A percentile compares a stretch with the other conserved stretches of the same genome.
Evolutionary conservation across 2,329 filamentous ascomycete species (phyloP).

Genomic region (Rugonectria rugulosa): DNA sequence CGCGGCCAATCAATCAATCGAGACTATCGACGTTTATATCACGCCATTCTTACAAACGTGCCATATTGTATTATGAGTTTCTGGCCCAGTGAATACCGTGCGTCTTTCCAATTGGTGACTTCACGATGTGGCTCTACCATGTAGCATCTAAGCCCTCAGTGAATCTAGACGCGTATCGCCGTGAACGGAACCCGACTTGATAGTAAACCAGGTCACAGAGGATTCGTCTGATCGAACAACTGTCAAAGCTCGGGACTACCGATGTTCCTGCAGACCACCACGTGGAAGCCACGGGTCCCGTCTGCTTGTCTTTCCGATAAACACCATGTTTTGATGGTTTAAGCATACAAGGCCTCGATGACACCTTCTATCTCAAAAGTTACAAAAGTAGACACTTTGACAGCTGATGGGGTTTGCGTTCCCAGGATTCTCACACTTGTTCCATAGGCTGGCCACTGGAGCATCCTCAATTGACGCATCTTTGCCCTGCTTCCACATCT

Average conservation of each 20-base stretch:
- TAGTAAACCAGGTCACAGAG: neutral
- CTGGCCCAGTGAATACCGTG: too few relatives aligned
- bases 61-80: too few relatives aligned
- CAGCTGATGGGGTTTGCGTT: neutral
- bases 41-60: too few relatives aligned
- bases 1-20: too few relatives aligned
- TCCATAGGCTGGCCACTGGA: conserved; percentile 2
- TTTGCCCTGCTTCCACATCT: neutral
- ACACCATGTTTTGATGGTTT: neutral
- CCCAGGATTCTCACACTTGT: neutral
- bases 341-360: neutral
- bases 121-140: too few relatives aligned
- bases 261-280: neutral
- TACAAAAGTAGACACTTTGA: neutral
- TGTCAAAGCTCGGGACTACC: neutral
- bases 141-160: too few relatives aligned
- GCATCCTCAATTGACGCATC: neutral
- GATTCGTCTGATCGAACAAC: neutral
- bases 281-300: neutral
- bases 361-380: neutral
- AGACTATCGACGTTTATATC: too few relatives aligned
- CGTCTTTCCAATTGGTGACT: too few relatives aligned
- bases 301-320: neutral
- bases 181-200: conserved; percentile 9
- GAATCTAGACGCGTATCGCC: too few relatives aligned